Conservation (phyloP, 495 filamentous ascomycete species). For the Darksidea phi region DNA sequence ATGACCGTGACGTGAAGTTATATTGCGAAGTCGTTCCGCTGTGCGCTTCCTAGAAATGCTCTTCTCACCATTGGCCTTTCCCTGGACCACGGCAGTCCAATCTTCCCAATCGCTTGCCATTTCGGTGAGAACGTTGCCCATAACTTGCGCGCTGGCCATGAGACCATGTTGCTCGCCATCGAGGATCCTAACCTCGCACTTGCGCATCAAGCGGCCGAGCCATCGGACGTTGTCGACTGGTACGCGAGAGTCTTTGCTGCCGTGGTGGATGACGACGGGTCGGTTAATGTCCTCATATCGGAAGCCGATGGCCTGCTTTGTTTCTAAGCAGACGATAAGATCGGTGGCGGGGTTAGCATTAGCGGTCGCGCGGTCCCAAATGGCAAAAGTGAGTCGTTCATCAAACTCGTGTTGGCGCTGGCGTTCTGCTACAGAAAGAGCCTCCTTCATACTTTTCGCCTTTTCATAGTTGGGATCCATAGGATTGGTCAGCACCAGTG, state of each 20-base stretch:
- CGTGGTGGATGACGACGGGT: slow-evolving; percentile 89
- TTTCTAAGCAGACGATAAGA: slow-evolving; percentile 87
- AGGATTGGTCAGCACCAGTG: slow-evolving; percentile 27
- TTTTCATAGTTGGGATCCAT: slow-evolving; percentile 28
- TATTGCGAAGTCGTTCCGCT: slow-evolving; percentile 13
- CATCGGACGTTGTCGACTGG: slow-evolving; percentile 93
- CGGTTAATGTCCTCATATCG: slow-evolving; percentile 94
- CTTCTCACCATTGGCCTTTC: slow-evolving; percentile 11
- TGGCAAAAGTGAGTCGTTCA: slow-evolving; percentile 78
- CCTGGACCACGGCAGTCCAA: slow-evolving; percentile 53
- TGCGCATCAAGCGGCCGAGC: slow-evolving; percentile 86
- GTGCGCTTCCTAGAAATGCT: slow-evolving; percentile 15
- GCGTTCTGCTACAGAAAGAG: slow-evolving; percentile 52
- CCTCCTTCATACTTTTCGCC: slow-evolving; percentile 25
- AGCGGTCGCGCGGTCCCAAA: slow-evolving; percentile 91
- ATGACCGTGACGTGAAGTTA: neutral
- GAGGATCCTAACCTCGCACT: slow-evolving; percentile 76
- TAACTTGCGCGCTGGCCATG: slow-evolving; percentile 91
- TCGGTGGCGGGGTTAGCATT: slow-evolving; percentile 94
- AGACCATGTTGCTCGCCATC: slow-evolving; percentile 93
- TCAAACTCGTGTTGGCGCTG: slow-evolving; percentile 82
- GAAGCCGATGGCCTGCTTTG: slow-evolving; percentile 89
- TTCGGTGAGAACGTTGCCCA: slow-evolving; percentile 90
- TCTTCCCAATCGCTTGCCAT: slow-evolving; percentile 95
- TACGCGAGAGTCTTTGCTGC: slow-evolving; percentile 84